These are phyloP conservation scores for Persicaria tinctoria DNA, from an alignment of 148 eudicot genomes.

Conservation along the genomic window DNA sequence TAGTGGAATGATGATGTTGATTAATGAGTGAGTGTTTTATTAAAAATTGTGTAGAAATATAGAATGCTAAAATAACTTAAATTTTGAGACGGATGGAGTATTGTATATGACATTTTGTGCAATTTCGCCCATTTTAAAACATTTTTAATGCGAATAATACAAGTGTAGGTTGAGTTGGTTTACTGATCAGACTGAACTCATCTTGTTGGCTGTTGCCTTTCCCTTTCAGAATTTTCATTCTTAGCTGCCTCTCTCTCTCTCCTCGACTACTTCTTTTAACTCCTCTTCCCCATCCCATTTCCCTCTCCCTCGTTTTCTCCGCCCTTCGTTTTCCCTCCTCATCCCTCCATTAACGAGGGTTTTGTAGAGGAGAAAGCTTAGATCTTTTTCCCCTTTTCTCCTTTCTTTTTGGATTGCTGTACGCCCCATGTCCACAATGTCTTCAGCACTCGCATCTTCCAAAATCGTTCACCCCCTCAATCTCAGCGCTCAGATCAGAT, in stretches of 20 bases:
- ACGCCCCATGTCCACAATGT: conserved; percentile 5
- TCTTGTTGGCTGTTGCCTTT: background rate
- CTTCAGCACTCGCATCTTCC: conserved; percentile 31
- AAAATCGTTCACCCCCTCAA: conserved; percentile 35
- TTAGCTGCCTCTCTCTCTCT: background rate
- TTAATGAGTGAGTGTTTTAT: too few relatives aligned
- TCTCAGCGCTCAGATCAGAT: conserved; percentile 26
- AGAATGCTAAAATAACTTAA: too few relatives aligned
- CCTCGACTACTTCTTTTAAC: too few relatives aligned
- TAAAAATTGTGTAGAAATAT: too few relatives aligned
- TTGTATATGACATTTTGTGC: too few relatives aligned
- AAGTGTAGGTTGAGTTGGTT: background rate
- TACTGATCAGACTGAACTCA: background rate
- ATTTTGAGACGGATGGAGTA: too few relatives aligned
- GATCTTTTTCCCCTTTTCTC: background rate
- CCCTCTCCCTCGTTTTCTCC: conserved; percentile 7
- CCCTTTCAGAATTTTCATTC: background rate
- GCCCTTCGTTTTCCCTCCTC: background rate
- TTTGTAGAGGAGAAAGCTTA: background rate
- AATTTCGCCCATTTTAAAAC: background rate
- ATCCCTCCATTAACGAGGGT: background rate
- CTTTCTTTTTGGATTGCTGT: background rate
- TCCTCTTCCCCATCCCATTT: background rate
- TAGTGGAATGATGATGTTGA: too few relatives aligned
- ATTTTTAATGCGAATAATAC: background rate